phyloP scores from a whole-genome alignment of 73 alveolate species.

The Tetrahymena thermophila region DNA sequence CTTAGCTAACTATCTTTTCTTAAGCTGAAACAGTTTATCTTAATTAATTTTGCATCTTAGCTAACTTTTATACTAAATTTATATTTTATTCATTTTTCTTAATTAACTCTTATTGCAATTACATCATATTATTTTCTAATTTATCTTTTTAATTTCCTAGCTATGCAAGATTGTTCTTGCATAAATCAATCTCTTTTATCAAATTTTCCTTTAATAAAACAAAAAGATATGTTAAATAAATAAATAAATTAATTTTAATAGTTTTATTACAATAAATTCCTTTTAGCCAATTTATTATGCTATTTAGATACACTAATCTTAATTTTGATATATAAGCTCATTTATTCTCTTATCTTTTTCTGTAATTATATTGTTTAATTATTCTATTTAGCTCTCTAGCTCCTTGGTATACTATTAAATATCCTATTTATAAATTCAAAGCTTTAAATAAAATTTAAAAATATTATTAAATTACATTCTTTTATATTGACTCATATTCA shows the following conservation, averaged over 20 bases:
- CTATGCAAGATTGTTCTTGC: background rate
- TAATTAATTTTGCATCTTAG: background rate
- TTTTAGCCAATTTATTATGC: background rate
- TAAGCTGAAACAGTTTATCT: background rate
- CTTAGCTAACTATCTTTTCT: background rate
- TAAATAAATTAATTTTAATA: background rate
- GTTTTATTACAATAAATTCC: background rate
- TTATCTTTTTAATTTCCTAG: background rate
- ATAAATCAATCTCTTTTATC: background rate
- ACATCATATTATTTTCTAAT: background rate
- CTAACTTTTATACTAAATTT: background rate
- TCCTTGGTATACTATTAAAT: background rate
- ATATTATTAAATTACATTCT: background rate
- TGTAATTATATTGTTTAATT: background rate
- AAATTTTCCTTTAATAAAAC: background rate
- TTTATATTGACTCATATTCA: background rate
- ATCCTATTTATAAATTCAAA: background rate
- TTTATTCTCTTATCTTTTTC: background rate
- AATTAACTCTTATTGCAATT: background rate
- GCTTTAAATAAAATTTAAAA: background rate
- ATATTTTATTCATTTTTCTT: background rate
- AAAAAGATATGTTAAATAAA: background rate
- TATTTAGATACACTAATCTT: background rate
- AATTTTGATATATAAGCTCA: background rate
- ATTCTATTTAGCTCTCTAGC: background rate